A percentile compares a stretch with the other conserved stretches of the same genome.
Evolutionary conservation across 495 filamentous ascomycete species (phyloP).

Genomic region (Xylaria telfairii): DNA sequence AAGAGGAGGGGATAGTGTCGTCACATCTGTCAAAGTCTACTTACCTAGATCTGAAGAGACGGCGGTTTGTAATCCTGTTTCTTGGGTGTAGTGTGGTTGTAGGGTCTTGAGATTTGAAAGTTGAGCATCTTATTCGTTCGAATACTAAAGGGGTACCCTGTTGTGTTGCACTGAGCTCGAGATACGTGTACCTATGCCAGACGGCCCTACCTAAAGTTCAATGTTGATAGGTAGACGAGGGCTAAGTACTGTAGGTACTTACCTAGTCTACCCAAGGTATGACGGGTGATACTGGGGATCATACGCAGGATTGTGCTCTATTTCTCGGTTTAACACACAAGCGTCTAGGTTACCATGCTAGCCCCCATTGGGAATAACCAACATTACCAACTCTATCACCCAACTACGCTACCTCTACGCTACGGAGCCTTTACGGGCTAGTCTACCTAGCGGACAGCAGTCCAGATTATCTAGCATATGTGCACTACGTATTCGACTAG

Average conservation of each 20-base stretch:
- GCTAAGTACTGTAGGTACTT: too few relatives aligned
- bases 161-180: constrained; percentile 2
- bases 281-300: constrained; percentile 16
- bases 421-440: too few relatives aligned
- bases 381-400: not conserved
- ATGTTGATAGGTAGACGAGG: not conserved
- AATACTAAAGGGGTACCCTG: not conserved
- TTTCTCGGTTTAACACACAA: not conserved
- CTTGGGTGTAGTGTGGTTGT: not conserved
- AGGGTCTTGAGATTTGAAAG: not conserved
- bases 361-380: not conserved
- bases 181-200: not conserved
- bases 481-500: not conserved
- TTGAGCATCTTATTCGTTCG: not conserved
- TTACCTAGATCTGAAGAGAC: not conserved
- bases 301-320: constrained; percentile 4
- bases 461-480: not conserved
- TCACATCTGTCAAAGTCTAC: not conserved
- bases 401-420: too few relatives aligned
- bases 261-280: not conserved
- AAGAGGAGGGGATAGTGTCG: not conserved
- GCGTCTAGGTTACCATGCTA: not conserved
- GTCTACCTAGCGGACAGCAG: too few relatives aligned
- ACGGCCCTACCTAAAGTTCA: not conserved
- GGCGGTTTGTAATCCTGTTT: not conserved